Conservation (phyloP, 768 basidiomycete genomes). For the Hygrocybe coccinea region DNA sequence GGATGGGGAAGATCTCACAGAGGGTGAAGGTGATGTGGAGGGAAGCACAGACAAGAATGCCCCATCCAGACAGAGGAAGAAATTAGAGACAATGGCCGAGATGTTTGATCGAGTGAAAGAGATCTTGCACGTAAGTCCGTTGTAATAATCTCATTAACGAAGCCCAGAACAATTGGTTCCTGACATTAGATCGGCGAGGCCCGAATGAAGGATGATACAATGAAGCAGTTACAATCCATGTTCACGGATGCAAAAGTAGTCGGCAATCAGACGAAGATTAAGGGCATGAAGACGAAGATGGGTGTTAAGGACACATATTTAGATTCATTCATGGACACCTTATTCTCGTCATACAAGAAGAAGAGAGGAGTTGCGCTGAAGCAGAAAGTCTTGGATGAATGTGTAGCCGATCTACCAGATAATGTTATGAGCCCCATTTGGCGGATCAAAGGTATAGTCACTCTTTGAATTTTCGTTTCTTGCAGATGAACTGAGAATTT, state of each 20-base stretch:
- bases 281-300: slow-evolving; percentile 19
- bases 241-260: slow-evolving; percentile 16
- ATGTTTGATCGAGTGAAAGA: slow-evolving; percentile 5
- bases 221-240: slow-evolving; percentile 12
- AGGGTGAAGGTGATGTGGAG: background rate
- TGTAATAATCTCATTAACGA: slow-evolving; percentile 22
- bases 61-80: background rate
- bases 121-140: too few relatives aligned
- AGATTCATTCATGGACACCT: slow-evolving; percentile 20
- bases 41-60: background rate
- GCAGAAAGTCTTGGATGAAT: slow-evolving; percentile 13
- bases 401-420: slow-evolving; percentile 12
- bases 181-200: background rate
- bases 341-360: slow-evolving; percentile 18
- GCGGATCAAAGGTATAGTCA: slow-evolving; percentile 17
- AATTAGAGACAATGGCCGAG: slow-evolving; percentile 6
- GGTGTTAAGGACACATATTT: slow-evolving; percentile 35
- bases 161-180: slow-evolving; percentile 7
- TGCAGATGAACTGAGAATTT: background rate
- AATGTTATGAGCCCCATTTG: slow-evolving; percentile 34
- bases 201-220: background rate
- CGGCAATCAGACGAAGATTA: slow-evolving; percentile 14
- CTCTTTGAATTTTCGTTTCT: too few relatives aligned
- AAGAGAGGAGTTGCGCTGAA: slow-evolving; percentile 8
- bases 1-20: background rate